phyloP scores from a whole-genome alignment of 2,329 filamentous ascomycete species.

The Chaetomium globosum region DNA sequence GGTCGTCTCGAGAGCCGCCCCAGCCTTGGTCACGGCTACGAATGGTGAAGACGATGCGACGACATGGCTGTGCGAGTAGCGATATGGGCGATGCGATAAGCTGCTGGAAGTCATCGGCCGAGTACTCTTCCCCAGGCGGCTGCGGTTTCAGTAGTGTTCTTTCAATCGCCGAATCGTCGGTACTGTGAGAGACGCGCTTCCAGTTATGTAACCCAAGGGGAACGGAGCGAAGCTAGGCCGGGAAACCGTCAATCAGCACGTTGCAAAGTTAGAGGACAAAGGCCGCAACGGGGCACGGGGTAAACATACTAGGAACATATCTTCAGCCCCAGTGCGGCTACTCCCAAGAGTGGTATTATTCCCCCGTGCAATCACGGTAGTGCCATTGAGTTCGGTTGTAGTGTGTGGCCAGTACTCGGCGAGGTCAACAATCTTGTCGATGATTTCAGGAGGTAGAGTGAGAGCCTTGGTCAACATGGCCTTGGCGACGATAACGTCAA shows the following conservation, averaged over 20 bases:
- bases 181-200: constrained; percentile 33
- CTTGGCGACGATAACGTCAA: constrained; percentile 56
- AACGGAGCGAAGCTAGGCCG: constrained; percentile 44
- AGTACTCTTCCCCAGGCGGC: constrained; percentile 38
- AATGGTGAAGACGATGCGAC: constrained; percentile 64
- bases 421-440: constrained; percentile 59
- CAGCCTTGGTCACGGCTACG: constrained; percentile 63
- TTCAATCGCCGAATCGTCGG: constrained; percentile 26
- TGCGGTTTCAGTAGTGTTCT: constrained; percentile 21
- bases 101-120: constrained; percentile 41
- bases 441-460: constrained; percentile 56
- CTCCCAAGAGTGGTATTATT: not conserved
- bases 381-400: constrained; percentile 36
- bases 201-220: constrained; percentile 47
- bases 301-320: constrained; percentile 47
- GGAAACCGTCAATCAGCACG: constrained; percentile 23
- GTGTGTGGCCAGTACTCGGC: constrained; percentile 66
- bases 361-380: constrained; percentile 31
- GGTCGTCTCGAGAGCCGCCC: constrained; percentile 42
- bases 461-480: constrained; percentile 50
- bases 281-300: not conserved
- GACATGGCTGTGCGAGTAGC: constrained; percentile 52
- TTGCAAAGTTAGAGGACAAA: not conserved
- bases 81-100: constrained; percentile 48
- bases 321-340: constrained; percentile 35